Conservation (phyloP, 257 asterid species). For the Asclepias syriaca region DNA sequence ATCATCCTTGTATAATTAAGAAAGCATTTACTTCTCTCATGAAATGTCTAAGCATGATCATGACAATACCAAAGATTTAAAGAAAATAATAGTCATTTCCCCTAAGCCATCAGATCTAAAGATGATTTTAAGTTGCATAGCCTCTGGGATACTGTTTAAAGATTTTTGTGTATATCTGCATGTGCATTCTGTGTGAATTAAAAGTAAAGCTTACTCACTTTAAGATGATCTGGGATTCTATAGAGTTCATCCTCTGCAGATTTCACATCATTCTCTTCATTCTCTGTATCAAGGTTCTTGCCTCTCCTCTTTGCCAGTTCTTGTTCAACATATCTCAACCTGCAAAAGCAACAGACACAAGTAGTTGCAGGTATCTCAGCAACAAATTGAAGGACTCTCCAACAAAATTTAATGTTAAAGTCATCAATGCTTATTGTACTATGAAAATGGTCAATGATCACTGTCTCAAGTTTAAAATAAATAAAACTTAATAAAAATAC, state of each 20-base stretch:
- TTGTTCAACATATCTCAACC: slow-evolving; percentile 88
- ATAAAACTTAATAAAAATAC: background rate
- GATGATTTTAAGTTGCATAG: background rate
- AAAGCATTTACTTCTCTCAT: background rate
- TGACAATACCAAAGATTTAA: background rate
- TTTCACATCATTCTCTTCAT: slow-evolving; percentile 62
- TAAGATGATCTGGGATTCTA: slow-evolving; percentile 88
- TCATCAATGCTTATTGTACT: background rate
- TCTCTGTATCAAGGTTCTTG: slow-evolving; percentile 44
- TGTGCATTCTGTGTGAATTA: background rate
- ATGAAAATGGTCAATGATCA: background rate
- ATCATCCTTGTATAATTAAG: background rate
- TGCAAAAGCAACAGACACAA: slow-evolving; percentile 23
- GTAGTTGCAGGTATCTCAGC: background rate
- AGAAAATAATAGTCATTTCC: no score
- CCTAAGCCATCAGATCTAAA: background rate
- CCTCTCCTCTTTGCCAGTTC: slow-evolving; percentile 92
- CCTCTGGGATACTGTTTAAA: background rate
- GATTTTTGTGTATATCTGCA: background rate
- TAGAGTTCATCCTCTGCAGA: slow-evolving; percentile 89
- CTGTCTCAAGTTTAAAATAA: background rate
- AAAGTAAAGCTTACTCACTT: slow-evolving; percentile 40
- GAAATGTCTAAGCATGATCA: background rate
- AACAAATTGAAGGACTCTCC: background rate
- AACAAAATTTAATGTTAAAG: background rate